Evolutionary conservation across 495 filamentous ascomycete genomes (phyloP).

Genomic region (Penicillium psychrofluorescens): DNA sequence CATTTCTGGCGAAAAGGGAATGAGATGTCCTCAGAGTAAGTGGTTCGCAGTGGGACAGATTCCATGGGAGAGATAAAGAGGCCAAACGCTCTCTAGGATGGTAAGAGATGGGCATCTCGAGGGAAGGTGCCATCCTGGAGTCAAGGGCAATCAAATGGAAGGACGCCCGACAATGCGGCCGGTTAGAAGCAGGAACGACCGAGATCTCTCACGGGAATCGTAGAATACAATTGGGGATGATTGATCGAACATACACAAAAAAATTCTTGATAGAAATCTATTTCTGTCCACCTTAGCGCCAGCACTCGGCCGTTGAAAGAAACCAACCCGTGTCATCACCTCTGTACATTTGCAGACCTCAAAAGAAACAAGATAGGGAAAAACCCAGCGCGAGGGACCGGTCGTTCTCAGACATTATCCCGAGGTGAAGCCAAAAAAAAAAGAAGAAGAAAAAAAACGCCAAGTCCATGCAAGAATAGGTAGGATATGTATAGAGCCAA

Average conservation of each 20-base stretch:
- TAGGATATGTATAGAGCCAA: constrained; percentile 18
- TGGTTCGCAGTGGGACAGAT: too few species aligned
- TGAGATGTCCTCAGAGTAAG: not conserved
- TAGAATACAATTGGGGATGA: not conserved
- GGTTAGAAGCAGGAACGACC: too few species aligned
- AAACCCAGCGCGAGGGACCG: constrained; percentile 5
- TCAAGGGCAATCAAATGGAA: too few species aligned
- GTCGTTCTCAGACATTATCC: not conserved
- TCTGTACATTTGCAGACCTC: constrained; percentile 19
- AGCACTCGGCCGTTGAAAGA: constrained; percentile 10
- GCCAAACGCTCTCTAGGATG: too few species aligned
- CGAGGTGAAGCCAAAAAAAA: constrained; percentile 2
- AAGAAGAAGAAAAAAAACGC: constrained; percentile 24
- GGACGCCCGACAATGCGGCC: too few species aligned
- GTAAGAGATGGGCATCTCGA: too few species aligned
- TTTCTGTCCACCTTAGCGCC: constrained; percentile 22
- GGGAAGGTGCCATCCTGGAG: too few species aligned
- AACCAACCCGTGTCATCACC: constrained; percentile 20
- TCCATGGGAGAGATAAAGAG: too few species aligned
- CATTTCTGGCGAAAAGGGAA: constrained; percentile 4
- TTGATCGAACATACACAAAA: not conserved
- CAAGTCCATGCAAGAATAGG: constrained; percentile 27
- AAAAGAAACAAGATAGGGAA: too few species aligned
- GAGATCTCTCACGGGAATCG: not conserved
- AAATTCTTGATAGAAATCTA: constrained; percentile 24